Conservation (phyloP, 2,329 filamentous ascomycete genomes). For the Daldinia sp. region DNA sequence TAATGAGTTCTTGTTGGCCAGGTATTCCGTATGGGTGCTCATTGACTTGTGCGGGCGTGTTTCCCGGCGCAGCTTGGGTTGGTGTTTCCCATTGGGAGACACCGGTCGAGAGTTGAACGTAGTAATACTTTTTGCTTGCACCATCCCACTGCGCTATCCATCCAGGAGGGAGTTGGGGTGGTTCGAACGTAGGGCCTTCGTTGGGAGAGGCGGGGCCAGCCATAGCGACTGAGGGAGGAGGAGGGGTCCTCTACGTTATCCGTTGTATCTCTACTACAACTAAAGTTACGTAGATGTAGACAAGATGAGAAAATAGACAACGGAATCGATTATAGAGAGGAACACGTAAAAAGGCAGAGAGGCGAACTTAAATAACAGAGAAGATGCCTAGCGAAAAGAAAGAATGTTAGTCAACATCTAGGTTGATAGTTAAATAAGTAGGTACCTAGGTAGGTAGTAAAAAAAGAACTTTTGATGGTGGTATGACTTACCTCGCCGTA, state of each 20-base stretch:
- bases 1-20: slow-evolving; percentile 65
- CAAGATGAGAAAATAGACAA: slow-evolving; percentile 16
- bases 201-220: slow-evolving; percentile 69
- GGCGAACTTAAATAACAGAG: slow-evolving; percentile 3
- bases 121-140: slow-evolving; percentile 74
- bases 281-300: slow-evolving; percentile 22
- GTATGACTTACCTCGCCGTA: slow-evolving; percentile 35
- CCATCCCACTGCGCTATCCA: slow-evolving; percentile 80
- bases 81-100: slow-evolving; percentile 81
- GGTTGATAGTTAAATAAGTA: background rate
- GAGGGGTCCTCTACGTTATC: slow-evolving; percentile 35
- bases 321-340: slow-evolving; percentile 15
- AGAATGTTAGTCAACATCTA: slow-evolving; percentile 9
- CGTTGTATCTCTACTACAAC: slow-evolving; percentile 24
- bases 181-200: slow-evolving; percentile 69
- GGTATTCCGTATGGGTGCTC: slow-evolving; percentile 74
- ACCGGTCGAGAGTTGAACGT: slow-evolving; percentile 78
- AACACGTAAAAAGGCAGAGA: background rate
- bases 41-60: slow-evolving; percentile 65
- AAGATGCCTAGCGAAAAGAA: slow-evolving; percentile 19
- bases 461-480: slow-evolving; percentile 24
- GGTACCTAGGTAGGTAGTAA: background rate
- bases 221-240: slow-evolving; percentile 56
- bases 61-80: slow-evolving; percentile 72
- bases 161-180: slow-evolving; percentile 71